Conservation (phyloP, 352 stramenopile genomes). For the Globisporangium echinulatum region DNA sequence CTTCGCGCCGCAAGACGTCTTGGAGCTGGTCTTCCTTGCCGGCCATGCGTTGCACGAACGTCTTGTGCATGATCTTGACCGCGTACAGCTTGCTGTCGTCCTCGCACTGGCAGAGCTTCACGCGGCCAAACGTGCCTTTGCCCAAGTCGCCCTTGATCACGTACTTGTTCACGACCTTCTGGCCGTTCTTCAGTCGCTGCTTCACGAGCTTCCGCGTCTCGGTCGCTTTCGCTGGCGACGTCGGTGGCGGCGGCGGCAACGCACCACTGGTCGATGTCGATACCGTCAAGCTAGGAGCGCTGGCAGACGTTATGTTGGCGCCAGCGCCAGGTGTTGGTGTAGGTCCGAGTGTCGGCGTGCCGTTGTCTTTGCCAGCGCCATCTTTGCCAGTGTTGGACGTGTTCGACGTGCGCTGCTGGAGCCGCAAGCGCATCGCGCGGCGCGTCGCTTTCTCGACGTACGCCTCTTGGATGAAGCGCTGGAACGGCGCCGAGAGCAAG, state of each 20-base stretch:
- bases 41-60: conserved; percentile 85
- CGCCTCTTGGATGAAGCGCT: conserved; percentile 79
- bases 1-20: conserved; percentile 82
- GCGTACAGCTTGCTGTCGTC: conserved; percentile 79
- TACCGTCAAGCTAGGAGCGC: not conserved
- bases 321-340: conserved; percentile 11
- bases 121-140: conserved; percentile 86
- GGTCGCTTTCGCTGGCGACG: conserved; percentile 52
- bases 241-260: conserved; percentile 34
- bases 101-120: conserved; percentile 79
- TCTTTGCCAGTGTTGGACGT: no score
- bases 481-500: conserved; percentile 74
- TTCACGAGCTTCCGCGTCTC: conserved; percentile 81
- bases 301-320: conserved; percentile 13
- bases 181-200: conserved; percentile 73
- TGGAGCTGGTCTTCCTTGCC: conserved; percentile 82
- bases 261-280: conserved; percentile 9
- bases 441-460: conserved; percentile 85
- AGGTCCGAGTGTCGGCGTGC: conserved; percentile 4
- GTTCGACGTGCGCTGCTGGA: conserved; percentile 51
- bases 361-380: conserved; percentile 9
- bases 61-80: conserved; percentile 89
- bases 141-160: conserved; percentile 89
- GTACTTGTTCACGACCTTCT: conserved; percentile 93
- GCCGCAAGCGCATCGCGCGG: conserved; percentile 68